Evolutionary conservation across 371 early-diverging fungal genomes (phyloP), one percentile per base, ranked within the genome.

Genomic region (Mucor saturninus): DNA sequence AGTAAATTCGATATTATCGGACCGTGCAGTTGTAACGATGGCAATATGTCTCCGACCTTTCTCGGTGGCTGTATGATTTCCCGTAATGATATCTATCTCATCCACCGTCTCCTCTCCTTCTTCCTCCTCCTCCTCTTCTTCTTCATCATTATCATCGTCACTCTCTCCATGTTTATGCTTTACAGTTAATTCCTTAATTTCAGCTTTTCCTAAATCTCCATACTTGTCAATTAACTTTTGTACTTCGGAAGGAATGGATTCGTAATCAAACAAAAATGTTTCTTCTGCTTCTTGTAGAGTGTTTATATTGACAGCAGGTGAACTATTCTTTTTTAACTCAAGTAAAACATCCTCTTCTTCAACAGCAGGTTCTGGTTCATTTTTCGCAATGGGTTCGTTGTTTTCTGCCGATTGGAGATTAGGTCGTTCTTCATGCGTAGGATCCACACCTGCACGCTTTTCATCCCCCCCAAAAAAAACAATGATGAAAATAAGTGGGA

Each of bases 181-280:
- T 10, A 63, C 30, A 10, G 26, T 61, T 56, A 55, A 55, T 52
- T 35, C 42, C 11, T 55, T 66, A 15, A 32, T 59, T 46, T 56
- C 59, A 14, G 37, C 65, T 30, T 45, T 73, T 26, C 70, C 63
- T 43, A 52, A 50, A 21, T 50, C 21, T 7, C 54, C 64, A 61
- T 67, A 62, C 54, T 56, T 32, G n/a, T 69, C 68, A 26, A 77
- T 55, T 11, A 75, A 43, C 0, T 31, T 45, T 26, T 68, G 62
- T 2, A 75, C 65, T 38, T 74, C 75, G 28, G 39, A 58, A 0
- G 80, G 75, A 26, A 80, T 37, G 7, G 68, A 56, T 29, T 65
- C 61, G 61, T 73, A 74, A 55, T 80, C 80, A 48, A 80, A 71
- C 51, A 66, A 30, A 9, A 71, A 53, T 0, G 46, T 48, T 2